phyloP scores from a whole-genome alignment of 495 filamentous ascomycete species.

The Penicillium coprophilum region DNA sequence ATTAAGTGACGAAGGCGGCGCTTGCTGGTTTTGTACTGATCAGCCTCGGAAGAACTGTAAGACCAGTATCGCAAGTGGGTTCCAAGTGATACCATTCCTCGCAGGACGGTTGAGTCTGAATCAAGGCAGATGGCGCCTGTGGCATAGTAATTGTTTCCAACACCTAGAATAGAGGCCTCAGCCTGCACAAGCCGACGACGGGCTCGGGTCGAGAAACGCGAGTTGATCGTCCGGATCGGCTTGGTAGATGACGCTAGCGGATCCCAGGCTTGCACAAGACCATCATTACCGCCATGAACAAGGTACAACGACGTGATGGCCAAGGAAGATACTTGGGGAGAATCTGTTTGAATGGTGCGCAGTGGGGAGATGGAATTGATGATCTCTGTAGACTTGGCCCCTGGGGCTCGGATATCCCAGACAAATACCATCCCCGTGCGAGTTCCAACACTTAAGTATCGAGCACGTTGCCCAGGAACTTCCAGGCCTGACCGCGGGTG shows the following conservation, averaged over 20 bases:
- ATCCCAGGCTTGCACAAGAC: conserved; percentile 96
- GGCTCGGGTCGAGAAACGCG: conserved; percentile 78
- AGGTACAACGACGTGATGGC: conserved; percentile 83
- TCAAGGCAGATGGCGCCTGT: conserved; percentile 83
- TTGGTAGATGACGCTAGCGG: conserved; percentile 76
- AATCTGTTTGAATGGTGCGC: conserved; percentile 85
- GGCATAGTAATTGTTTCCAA: conserved; percentile 77
- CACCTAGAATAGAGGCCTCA: conserved; percentile 61
- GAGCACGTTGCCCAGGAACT: conserved; percentile 80
- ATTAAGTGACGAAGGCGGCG: conserved; percentile 59
- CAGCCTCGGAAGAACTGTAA: conserved; percentile 71
- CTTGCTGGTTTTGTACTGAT: conserved; percentile 64
- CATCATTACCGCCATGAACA: conserved; percentile 91
- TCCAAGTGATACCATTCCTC: conserved; percentile 88
- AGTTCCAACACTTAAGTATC: conserved; percentile 80
- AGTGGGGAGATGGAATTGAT: conserved; percentile 62
- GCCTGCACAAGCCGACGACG: conserved; percentile 71
- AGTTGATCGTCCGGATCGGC: conserved; percentile 86
- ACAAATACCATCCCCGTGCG: conserved; percentile 72
- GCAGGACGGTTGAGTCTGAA: conserved; percentile 82
- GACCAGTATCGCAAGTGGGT: conserved; percentile 89
- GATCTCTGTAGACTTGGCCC: conserved; percentile 48
- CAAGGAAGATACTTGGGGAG: conserved; percentile 82
- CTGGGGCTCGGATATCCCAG: conserved; percentile 78
- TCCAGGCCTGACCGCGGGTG: conserved; percentile 42